Base-by-base conservation (phyloP, 495 filamentous ascomycete genomes). In the Penicillium psychrofluorescens region DNA sequence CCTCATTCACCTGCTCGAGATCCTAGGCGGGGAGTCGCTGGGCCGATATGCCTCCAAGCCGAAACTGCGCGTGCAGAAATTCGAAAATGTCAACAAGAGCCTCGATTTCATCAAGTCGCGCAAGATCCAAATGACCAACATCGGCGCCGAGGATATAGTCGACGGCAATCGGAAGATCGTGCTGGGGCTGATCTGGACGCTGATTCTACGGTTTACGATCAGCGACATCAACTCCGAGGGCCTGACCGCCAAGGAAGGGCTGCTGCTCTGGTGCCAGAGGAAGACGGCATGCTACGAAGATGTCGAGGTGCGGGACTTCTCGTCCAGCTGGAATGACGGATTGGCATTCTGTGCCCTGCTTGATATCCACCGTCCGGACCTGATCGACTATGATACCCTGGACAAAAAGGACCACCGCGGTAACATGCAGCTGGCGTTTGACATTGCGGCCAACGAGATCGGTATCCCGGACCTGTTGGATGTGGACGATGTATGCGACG, bases 271-370 rank as follows among this genome's bases (percentile, higher is more conserved):
- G 92, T 97, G 94, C 74, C 91, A 98, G 67, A 76, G 92, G 44
- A 98, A 98, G 67, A 98, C 92, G 16, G 92, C 92, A 11, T 97
- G 92, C 63, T 98, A 98, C 60, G 90, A 95, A 44, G 92, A 91
- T 53, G 90, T 98, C 5, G 83, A 96, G 46, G 86, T 98, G 22
- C 76, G 84, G 11, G 90, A 98, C 61, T 98, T 98, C 70, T 95
- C 87, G 16, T 73, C 74, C 16, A 95, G 90, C 57, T 98, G 92
- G 92, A 98, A 96, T 55, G 85, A 98, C 63, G 92, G 92, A 13
- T 69, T 97, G 43, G 92, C 92, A 34, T 98, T 98, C 60, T 98
- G 92, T 62, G 94, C 92, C 11, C 74, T 98, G 39, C 71, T 98
- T 45, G 92, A 98, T 62, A 97, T 97, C 49, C 92, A 98, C 63